phyloP scores from a whole-genome alignment of 2,329 filamentous ascomycete species.

The Apiospora saccharicola region DNA sequence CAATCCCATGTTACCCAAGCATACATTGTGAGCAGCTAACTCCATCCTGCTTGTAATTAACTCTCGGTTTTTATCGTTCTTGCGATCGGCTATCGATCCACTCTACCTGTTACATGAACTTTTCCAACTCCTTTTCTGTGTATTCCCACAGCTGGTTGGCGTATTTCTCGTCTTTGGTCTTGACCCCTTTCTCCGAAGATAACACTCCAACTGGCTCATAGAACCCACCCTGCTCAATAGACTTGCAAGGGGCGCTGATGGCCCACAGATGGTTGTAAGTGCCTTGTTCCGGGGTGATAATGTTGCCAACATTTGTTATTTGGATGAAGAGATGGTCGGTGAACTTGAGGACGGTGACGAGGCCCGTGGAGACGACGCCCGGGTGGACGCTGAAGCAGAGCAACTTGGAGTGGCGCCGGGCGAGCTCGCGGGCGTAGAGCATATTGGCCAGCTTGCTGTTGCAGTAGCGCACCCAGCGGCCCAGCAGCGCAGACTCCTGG shows the following conservation, averaged over 20 bases:
- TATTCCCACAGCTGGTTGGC: conserved; percentile 29
- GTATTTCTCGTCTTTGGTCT: conserved; percentile 26
- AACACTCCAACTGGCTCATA: conserved; percentile 28
- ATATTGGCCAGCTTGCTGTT: conserved; percentile 34
- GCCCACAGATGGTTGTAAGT: conserved; percentile 19
- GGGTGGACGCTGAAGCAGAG: conserved; percentile 26
- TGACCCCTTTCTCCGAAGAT: conserved; percentile 4
- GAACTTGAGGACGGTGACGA: conserved; percentile 23
- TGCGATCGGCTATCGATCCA: too few species aligned
- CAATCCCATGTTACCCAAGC: too few species aligned
- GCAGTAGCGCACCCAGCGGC: conserved; percentile 34
- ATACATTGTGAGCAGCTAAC: neutral
- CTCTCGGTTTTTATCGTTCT: too few species aligned
- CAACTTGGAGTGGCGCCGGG: conserved; percentile 40
- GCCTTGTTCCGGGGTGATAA: conserved; percentile 21
- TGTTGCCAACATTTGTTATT: neutral
- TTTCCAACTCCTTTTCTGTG: conserved; percentile 27
- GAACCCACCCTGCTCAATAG: conserved; percentile 27
- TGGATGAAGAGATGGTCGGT: conserved; percentile 5
- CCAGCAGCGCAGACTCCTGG: conserved; percentile 27
- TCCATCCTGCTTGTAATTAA: neutral
- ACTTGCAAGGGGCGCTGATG: neutral
- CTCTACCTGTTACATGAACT: neutral
- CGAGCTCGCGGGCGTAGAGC: conserved; percentile 28
- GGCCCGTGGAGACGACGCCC: conserved; percentile 25